These are phyloP conservation scores for Pholiota conissans DNA, from an alignment of 768 basidiomycete species.

Conservation along the genomic window DNA sequence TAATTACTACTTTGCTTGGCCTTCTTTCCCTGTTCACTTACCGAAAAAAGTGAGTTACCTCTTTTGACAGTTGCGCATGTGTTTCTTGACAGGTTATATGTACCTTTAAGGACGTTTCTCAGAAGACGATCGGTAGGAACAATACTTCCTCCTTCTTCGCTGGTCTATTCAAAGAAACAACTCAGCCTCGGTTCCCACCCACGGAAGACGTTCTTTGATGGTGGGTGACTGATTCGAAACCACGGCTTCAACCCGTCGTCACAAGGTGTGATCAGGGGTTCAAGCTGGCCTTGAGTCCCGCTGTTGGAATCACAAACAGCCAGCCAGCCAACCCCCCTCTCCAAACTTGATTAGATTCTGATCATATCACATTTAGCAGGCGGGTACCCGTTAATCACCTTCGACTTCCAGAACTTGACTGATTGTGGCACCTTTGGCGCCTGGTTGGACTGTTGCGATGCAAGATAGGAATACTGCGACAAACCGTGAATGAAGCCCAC, in stretches of 20 bases:
- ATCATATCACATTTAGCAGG: constrained; percentile 27
- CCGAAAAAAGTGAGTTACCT: constrained; percentile 21
- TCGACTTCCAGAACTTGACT: constrained; percentile 26
- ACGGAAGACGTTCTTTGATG: constrained; percentile 21
- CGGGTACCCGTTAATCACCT: constrained; percentile 16
- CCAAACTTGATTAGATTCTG: background rate
- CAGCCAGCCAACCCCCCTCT: no score
- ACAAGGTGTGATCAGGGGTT: constrained; percentile 36
- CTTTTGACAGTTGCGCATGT: constrained; percentile 18
- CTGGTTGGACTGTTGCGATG: constrained; percentile 14
- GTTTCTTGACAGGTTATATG: constrained; percentile 22
- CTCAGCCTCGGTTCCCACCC: constrained; percentile 19
- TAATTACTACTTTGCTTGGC: no score
- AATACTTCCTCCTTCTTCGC: constrained; percentile 13
- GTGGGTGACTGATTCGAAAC: constrained; percentile 25
- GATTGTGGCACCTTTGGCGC: constrained; percentile 37
- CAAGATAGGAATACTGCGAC: constrained; percentile 12
- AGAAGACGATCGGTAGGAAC: constrained; percentile 18
- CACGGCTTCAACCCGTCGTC: constrained; percentile 29
- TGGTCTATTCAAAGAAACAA: constrained; percentile 16
- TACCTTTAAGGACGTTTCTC: constrained; percentile 17
- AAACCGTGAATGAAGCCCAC: constrained; percentile 13
- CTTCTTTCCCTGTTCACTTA: no score
- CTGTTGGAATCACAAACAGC: no score
- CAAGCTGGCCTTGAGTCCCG: constrained; percentile 19